Evolutionary conservation across 2,329 filamentous ascomycete species (phyloP), one percentile per base, ranked within the genome.

Genomic region (Paecilomyces niveus): DNA sequence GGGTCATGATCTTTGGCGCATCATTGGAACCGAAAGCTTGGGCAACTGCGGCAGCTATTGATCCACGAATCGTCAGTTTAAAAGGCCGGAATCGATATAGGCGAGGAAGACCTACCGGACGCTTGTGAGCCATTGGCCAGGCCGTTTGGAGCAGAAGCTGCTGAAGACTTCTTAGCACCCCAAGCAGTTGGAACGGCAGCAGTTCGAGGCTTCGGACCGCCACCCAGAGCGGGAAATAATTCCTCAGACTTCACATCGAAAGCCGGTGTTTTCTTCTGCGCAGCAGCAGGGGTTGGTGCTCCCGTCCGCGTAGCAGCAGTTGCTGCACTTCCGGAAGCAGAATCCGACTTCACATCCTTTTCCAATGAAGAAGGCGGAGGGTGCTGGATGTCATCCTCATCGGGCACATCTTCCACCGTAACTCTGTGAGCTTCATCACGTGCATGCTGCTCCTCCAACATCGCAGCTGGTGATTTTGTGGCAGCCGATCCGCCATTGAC

Each of bases 231-330:
- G n/a, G 94, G 94, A 82, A 99, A 99, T 60, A 90, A 80, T 75
- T 97, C 92, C 70, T 95, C 89, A 18, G 90, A 96, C 69, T 90
- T 84, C 21, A 90, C 92, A 74, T 97, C 90, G 61, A 97, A 78
- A 56, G 81, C 71, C 1, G 78, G 72, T 33, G 80, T 74, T 61
- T 71, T 74, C 60, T 70, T 70, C 35, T 80, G 60, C 31, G 57
- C 61, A 3, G 68, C 54, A 78, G 76, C 63, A 72, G 73, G 56
- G 56, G 78, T 70, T 39, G 66, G 66, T 55, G 74, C 61, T 54
- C 35, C 24, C 9, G 22, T 32, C 11, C 26, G 21, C 5, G 39
- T 13, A 21, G 24, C 29, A 15, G 35, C 10, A 51, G 15, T 39
- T 15, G 21, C 29, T 11, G 39, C 33, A 2, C 35, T n/a, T 18